These are phyloP conservation scores for Phytophthora sp. DNA, from an alignment of 352 stramenopile genomes.

Conservation along the genomic window DNA sequence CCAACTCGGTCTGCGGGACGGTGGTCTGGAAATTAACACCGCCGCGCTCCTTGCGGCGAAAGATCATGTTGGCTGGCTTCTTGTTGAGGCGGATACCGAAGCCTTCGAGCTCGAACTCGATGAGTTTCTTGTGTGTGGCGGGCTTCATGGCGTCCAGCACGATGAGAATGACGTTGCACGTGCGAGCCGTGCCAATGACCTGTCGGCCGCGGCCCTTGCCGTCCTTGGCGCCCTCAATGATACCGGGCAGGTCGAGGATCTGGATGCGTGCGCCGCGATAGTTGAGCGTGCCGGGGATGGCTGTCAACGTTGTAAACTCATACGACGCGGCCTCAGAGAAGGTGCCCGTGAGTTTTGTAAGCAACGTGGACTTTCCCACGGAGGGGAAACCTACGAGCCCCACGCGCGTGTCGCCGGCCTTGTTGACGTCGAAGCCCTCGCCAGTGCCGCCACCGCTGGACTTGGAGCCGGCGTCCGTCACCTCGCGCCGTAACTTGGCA, in stretches of 20 bases:
- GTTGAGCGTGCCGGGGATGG: slow-evolving; percentile 97
- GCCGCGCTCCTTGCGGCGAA: slow-evolving; percentile 97
- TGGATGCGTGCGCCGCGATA: slow-evolving; percentile 92
- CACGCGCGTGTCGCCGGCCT: slow-evolving; percentile 97
- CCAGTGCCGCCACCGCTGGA: slow-evolving; percentile 65
- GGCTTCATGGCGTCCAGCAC: slow-evolving; percentile 97
- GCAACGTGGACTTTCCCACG: slow-evolving; percentile 98
- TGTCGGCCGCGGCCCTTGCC: slow-evolving; percentile 96
- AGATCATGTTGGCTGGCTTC: slow-evolving; percentile 95
- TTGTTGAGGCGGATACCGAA: slow-evolving; percentile 99
- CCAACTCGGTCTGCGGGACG: slow-evolving; percentile 91
- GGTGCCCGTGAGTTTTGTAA: slow-evolving; percentile 97
- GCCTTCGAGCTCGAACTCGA: slow-evolving; percentile 98
- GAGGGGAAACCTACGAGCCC: slow-evolving; percentile 98
- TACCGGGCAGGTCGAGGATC: slow-evolving; percentile 93
- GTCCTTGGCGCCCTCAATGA: slow-evolving; percentile 99
- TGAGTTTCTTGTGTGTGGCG: slow-evolving; percentile 98
- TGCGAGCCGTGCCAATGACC: slow-evolving; percentile 97
- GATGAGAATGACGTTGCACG: slow-evolving; percentile 99
- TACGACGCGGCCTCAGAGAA: slow-evolving; percentile 96
- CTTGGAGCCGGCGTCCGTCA: slow-evolving; percentile 86
- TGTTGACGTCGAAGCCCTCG: slow-evolving; percentile 93
- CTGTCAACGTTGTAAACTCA: slow-evolving; percentile 99
- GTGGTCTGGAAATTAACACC: slow-evolving; percentile 98
- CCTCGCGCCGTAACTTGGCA: slow-evolving; percentile 95